Percentiles rank a stretch among this genome's conserved stretches.
phyloP scores from a whole-genome alignment of 2,329 filamentous ascomycete genomes.

The Helotiales sp. region DNA sequence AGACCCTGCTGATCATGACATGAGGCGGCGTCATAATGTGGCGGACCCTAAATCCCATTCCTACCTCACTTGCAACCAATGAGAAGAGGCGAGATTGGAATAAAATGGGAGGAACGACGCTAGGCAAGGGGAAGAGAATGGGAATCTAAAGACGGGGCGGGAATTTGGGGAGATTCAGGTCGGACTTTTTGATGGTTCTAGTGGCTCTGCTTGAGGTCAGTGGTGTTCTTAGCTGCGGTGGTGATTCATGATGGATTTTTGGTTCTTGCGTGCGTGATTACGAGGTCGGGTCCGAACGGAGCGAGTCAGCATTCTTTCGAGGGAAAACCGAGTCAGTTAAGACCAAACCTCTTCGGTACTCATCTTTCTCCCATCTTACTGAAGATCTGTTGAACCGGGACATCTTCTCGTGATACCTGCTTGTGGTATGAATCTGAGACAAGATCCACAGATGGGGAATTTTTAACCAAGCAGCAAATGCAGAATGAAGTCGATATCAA shows the following conservation, averaged over 20 bases:
- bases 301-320: no score
- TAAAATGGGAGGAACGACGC: slow-evolving; percentile 2
- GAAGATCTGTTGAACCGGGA: no score
- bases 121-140: background rate
- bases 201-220: background rate
- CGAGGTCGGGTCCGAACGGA: no score
- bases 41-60: background rate
- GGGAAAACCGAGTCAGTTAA: no score
- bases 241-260: no score
- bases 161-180: background rate
- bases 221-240: no score
- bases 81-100: background rate
- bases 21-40: slow-evolving; percentile 16
- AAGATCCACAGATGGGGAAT: background rate
- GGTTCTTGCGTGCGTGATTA: no score
- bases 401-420: background rate
- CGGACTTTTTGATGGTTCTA: background rate
- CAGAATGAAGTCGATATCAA: background rate
- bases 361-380: no score
- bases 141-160: background rate
- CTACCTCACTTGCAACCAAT: background rate
- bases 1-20: slow-evolving; percentile 22
- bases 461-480: background rate
- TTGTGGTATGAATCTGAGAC: background rate
- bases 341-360: no score